These are phyloP conservation scores for Xylona heveae DNA, from an alignment of 495 filamentous ascomycete species.

Conservation along the genomic window DNA sequence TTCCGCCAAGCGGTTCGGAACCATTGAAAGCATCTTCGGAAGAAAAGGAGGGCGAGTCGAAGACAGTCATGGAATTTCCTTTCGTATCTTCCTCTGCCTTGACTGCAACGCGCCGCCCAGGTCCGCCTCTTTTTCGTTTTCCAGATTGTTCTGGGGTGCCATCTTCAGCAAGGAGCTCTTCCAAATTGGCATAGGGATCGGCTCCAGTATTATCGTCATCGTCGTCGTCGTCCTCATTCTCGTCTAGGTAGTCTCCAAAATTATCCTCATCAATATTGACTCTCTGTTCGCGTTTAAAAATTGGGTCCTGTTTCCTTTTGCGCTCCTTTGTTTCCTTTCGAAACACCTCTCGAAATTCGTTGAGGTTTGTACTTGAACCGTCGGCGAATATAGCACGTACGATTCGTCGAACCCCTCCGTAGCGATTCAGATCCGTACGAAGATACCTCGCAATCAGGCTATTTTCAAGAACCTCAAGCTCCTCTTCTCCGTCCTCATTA, in stretches of 20 bases:
- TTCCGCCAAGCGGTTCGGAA: slow-evolving; percentile 23
- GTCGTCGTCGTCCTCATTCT: slow-evolving; percentile 21
- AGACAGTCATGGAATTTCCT: no score
- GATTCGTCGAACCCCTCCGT: slow-evolving; percentile 27
- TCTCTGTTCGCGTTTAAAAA: slow-evolving; percentile 21
- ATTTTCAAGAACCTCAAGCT: slow-evolving; percentile 18
- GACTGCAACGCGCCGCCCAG: slow-evolving; percentile 16
- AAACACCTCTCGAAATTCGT: slow-evolving; percentile 40
- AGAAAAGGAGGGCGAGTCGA: no score
- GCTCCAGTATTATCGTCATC: slow-evolving; percentile 18
- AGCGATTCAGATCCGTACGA: slow-evolving; percentile 7
- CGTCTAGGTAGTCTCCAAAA: slow-evolving; percentile 36
- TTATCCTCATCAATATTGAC: slow-evolving; percentile 35
- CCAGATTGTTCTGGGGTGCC: no score
- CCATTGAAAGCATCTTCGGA: slow-evolving; percentile 11
- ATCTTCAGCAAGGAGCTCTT: no score
- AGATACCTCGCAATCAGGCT: slow-evolving; percentile 37
- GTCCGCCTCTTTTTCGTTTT: no score
- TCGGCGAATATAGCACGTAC: slow-evolving; percentile 44
- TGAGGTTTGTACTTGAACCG: slow-evolving; percentile 21
- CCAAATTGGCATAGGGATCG: slow-evolving; percentile 9
- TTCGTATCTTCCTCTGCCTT: slow-evolving; percentile 13
- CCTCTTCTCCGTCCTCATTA: slow-evolving; percentile 16
- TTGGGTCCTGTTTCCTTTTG: slow-evolving; percentile 14
- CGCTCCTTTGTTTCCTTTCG: slow-evolving; percentile 29